phyloP scores from a whole-genome alignment of 1,284 basidiomycete genomes.

The Erythrobasidium hasegawianum region DNA sequence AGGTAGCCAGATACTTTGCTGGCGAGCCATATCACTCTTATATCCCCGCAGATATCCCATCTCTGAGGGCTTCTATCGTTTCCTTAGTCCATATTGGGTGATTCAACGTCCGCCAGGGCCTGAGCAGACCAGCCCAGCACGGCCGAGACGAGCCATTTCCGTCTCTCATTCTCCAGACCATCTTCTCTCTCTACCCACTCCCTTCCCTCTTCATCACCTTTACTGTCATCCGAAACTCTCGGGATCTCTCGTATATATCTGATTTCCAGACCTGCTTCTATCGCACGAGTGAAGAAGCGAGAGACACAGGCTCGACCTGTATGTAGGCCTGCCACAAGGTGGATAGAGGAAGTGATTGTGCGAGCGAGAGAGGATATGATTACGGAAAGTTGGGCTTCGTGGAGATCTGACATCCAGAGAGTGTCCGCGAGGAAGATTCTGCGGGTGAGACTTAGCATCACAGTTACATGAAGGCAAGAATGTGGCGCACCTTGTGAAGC shows the following conservation, averaged over 20 bases:
- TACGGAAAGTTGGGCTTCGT: constrained; percentile 17
- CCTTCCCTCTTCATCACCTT: not conserved
- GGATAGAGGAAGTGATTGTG: not conserved
- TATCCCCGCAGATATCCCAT: too few relatives aligned
- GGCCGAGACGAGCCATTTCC: constrained; percentile 13
- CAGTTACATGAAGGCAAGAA: not conserved
- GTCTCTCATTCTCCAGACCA: constrained; percentile 20
- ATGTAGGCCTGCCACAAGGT: constrained; percentile 24
- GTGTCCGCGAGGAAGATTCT: constrained; percentile 31
- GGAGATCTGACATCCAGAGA: constrained; percentile 26
- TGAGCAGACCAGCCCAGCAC: constrained; percentile 1
- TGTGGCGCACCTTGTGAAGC: constrained; percentile 12
- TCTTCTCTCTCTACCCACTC: constrained; percentile 10
- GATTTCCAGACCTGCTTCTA: constrained; percentile 9
- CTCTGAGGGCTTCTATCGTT: too few relatives aligned
- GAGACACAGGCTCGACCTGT: constrained; percentile 16
- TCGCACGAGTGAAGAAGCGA: not conserved
- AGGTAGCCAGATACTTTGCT: too few relatives aligned
- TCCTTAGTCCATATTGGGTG: too few relatives aligned
- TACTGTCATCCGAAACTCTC: not conserved
- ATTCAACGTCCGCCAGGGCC: too few relatives aligned
- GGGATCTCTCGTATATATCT: constrained; percentile 8
- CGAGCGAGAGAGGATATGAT: constrained; percentile 3
- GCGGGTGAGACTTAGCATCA: not conserved
- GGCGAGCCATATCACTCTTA: too few relatives aligned